Base-by-base conservation (phyloP, 257 asterid species). In the Penstemon eatonii region DNA sequence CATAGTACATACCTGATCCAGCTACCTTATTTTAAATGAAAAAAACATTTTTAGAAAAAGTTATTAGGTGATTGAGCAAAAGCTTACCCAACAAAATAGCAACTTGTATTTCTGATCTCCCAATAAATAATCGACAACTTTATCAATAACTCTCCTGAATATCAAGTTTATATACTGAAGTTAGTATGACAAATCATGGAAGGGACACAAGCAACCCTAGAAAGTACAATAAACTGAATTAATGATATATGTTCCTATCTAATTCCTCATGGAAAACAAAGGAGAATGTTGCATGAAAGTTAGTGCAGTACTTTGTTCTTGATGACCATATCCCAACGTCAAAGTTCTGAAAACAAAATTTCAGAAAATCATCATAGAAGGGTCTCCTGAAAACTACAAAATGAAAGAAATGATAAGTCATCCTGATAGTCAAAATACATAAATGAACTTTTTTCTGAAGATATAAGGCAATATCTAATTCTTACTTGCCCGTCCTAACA, bases 301-400 rank as follows among this genome's bases (percentile, higher is more conserved):
- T 40, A 54, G 59, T 1, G 33, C 33, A 25, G 55, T 84, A 92
- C 98, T 85, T 86, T 65, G 91, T 59, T 83, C 96, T 83, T 63
- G 98, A 92, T 52, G 98, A 89, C 96, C 98, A 92, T 70, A 92
- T 79, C 63, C 80, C 96, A 39, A 92, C 96, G 63, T 83, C 88
- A 73, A 87, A 92, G 71, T 79, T 89, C 79, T 84, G 85, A 75
- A 82, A 84, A 87, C 98, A 92, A 73, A 92, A 92, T 67, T 82
- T 80, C 80, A 92, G 85, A 79, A 90, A 93, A 61, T 88, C 97
- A 15, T 84, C 78, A 71, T 85, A 88, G 65, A 80, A 85, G 8
- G 99, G 99, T 68, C 99, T 87, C 85, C 65, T 88, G 81, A 86
- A 87, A 74, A 88, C 99, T 93, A 82, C 83, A 81, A 66, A 51